These are phyloP conservation scores for Cenchrus fungigraminus DNA, from an alignment of 176 grass and related monocot species.

Conservation along the genomic window DNA sequence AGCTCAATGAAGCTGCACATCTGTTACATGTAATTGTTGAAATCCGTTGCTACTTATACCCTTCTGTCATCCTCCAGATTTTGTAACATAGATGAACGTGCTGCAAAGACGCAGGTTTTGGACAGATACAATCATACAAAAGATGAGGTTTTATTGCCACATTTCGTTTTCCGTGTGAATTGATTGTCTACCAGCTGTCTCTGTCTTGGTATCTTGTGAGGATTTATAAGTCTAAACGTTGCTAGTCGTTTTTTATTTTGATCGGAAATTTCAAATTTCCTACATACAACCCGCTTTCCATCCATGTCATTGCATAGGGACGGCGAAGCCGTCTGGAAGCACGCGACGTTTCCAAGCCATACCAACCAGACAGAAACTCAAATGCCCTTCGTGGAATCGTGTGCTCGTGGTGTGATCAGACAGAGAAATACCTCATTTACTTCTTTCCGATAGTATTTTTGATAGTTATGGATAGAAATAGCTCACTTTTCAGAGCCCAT, in stretches of 20 bases:
- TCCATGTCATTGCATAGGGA: too few relatives aligned
- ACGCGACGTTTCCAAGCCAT: too few relatives aligned
- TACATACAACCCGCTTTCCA: too few relatives aligned
- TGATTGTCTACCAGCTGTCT: neutral
- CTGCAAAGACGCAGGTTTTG: neutral
- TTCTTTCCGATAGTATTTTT: neutral
- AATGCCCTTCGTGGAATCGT: too few relatives aligned
- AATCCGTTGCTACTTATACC: neutral
- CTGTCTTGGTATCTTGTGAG: neutral
- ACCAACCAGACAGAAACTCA: too few relatives aligned
- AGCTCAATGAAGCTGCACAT: neutral
- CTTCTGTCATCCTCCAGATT: neutral
- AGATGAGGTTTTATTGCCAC: neutral
- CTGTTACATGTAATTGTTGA: slow-evolving; percentile 7
- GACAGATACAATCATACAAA: neutral
- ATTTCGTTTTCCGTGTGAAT: neutral
- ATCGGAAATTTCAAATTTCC: too few relatives aligned
- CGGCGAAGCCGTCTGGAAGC: too few relatives aligned
- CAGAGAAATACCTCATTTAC: neutral
- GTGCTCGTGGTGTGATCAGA: neutral
- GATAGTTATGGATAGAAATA: neutral
- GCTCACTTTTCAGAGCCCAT: neutral
- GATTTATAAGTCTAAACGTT: neutral
- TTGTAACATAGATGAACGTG: neutral
- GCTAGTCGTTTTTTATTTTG: neutral